Percentiles rank a stretch among this genome's conserved stretches.
phyloP scores from a whole-genome alignment of 805 yeast species.

The Wickerhamiella lipophila region DNA sequence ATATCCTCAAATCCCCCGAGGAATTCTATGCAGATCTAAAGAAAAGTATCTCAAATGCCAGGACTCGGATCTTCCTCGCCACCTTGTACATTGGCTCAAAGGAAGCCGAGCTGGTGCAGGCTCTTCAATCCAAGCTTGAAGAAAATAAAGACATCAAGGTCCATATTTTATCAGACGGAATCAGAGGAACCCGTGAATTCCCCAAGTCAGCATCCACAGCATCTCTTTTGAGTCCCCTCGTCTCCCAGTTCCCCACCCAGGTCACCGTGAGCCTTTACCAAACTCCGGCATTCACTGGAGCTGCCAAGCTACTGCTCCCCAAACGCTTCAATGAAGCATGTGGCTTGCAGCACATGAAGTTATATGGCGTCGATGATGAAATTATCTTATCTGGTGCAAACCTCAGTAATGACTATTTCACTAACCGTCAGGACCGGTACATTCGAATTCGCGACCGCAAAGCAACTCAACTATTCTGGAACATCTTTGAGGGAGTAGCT shows the following conservation, averaged over 20 bases:
- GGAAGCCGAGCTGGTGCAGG: constrained; percentile 60
- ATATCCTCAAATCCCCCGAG: constrained; percentile 35
- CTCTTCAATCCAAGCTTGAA: constrained; percentile 47
- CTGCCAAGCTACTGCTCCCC: constrained; percentile 51
- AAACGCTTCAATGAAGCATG: constrained; percentile 77
- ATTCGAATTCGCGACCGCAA: constrained; percentile 48
- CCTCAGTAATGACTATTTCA: constrained; percentile 79
- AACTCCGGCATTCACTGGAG: constrained; percentile 71
- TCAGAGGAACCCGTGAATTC: constrained; percentile 86
- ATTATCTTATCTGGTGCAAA: constrained; percentile 85
- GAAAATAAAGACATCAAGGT: constrained; percentile 52
- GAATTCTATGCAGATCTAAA: constrained; percentile 59
- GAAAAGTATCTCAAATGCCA: constrained; percentile 47
- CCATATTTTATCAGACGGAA: constrained; percentile 67
- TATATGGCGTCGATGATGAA: constrained; percentile 89
- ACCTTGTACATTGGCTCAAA: constrained; percentile 76
- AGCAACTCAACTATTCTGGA: constrained; percentile 61
- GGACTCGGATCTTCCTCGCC: constrained; percentile 61
- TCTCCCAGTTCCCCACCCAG: constrained; percentile 44
- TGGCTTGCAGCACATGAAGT: constrained; percentile 94
- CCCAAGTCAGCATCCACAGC: constrained; percentile 65
- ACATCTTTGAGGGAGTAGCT: constrained; percentile 56
- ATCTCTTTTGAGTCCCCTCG: constrained; percentile 52
- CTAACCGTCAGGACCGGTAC: constrained; percentile 89
- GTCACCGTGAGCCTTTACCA: constrained; percentile 77